phyloP scores from a whole-genome alignment of 2,329 filamentous ascomycete genomes.

The Pseudogymnoascus sp. region DNA sequence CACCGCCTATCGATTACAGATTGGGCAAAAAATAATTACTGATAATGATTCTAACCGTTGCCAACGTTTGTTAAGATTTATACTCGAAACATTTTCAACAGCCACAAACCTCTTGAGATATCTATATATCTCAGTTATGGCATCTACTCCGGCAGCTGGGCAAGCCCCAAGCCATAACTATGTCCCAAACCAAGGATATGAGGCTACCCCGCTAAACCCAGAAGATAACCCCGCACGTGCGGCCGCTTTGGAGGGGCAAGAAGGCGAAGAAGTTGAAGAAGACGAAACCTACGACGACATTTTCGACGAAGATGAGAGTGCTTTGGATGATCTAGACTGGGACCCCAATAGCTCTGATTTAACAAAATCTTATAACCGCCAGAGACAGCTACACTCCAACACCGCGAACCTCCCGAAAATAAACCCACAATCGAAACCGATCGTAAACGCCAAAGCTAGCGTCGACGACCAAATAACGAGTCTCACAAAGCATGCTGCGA shows the following conservation, averaged over 20 bases:
- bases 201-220: constrained; percentile 29
- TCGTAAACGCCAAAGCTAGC: constrained; percentile 69
- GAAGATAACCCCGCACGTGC: constrained; percentile 26
- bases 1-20: constrained; percentile 9
- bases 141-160: constrained; percentile 34
- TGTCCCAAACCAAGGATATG: constrained; percentile 42
- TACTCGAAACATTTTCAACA: not conserved
- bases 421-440: constrained; percentile 67
- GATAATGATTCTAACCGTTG: constrained; percentile 1
- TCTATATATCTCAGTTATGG: constrained; percentile 1
- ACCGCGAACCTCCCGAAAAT: constrained; percentile 49
- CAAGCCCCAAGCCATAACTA: constrained; percentile 40
- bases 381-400: constrained; percentile 56
- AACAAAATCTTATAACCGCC: constrained; percentile 79
- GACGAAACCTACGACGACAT: constrained; percentile 40
- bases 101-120: not conserved
- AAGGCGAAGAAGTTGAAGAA: constrained; percentile 28
- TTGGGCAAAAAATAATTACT: constrained; percentile 10
- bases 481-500: constrained; percentile 77
- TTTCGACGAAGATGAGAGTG: constrained; percentile 56
- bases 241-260: constrained; percentile 26
- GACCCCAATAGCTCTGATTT: constrained; percentile 58
- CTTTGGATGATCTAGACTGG: constrained; percentile 50
- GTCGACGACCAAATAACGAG: constrained; percentile 83
- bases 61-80: not conserved